phyloP scores from a whole-genome alignment of 108 stramenopile species.

The Nannochloropsis gaditana region DNA sequence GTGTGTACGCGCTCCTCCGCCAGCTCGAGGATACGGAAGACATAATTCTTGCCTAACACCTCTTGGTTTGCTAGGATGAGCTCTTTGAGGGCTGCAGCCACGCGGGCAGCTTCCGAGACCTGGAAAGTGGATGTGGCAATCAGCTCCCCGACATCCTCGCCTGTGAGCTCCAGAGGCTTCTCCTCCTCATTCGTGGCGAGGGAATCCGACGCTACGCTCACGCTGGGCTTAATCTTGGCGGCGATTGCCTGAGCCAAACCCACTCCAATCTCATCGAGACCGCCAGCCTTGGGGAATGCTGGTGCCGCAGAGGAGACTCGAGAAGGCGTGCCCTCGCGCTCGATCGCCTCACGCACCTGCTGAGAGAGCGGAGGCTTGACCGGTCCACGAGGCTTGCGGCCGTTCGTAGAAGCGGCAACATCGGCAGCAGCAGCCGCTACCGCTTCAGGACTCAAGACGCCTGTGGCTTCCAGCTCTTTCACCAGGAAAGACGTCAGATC shows the following conservation, averaged over 20 bases:
- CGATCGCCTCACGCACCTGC: neutral
- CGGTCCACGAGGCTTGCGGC: neutral
- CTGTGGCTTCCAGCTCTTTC: neutral
- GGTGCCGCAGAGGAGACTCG: neutral
- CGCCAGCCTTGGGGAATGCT: neutral
- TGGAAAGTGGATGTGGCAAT: neutral
- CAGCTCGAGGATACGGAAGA: neutral
- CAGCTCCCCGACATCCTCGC: neutral
- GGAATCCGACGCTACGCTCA: neutral
- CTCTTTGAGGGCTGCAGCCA: neutral
- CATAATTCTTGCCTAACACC: neutral
- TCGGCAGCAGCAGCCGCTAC: neutral
- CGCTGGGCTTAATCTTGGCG: neutral
- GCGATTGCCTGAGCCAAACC: neutral
- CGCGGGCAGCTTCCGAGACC: neutral
- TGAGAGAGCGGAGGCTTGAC: neutral
- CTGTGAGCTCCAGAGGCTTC: neutral
- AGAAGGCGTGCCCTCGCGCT: neutral
- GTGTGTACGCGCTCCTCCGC: constrained; percentile 5
- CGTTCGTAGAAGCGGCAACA: neutral
- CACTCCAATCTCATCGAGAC: neutral
- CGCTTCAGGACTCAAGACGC: neutral
- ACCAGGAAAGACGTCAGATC: neutral
- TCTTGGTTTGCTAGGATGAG: neutral
- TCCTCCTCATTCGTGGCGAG: neutral